Evolutionary conservation across 2,329 filamentous ascomycete genomes (phyloP).

Genomic region (Zymoseptoria tritici): DNA sequence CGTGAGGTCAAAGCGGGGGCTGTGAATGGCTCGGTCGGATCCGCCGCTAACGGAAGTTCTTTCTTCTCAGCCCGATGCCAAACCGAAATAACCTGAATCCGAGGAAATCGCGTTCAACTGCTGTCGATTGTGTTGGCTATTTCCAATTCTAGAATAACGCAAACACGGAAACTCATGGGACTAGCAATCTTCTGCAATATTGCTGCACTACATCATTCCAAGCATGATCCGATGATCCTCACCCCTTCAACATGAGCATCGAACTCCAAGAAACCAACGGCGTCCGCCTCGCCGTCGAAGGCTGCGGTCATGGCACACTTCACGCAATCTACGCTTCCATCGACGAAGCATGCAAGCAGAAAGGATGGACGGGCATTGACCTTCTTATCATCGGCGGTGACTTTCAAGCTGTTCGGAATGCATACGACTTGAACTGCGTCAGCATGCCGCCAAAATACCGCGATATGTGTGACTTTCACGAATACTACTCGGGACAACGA

Average conservation of each 20-base stretch:
- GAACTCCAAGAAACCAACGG: conserved; percentile 13
- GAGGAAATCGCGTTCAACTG: neutral
- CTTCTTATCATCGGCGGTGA: conserved; percentile 92
- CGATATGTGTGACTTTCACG: conserved; percentile 81
- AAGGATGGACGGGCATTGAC: conserved; percentile 76
- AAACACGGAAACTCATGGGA: neutral
- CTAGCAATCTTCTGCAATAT: no score
- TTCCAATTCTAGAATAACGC: neutral
- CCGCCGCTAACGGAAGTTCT: neutral
- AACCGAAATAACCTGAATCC: neutral
- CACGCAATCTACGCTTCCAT: conserved; percentile 85
- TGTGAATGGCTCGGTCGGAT: neutral
- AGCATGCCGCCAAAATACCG: conserved; percentile 85
- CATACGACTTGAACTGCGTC: conserved; percentile 79
- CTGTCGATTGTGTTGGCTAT: neutral
- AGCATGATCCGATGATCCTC: neutral
- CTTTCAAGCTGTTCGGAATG: conserved; percentile 88
- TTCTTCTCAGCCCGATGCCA: neutral
- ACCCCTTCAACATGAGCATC: conserved; percentile 6
- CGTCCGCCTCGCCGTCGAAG: conserved; percentile 74
- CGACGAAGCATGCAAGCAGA: conserved; percentile 57
- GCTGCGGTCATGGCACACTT: conserved; percentile 86
- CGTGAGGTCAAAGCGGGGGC: no score
- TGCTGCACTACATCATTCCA: neutral
- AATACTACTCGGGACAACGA: conserved; percentile 77